Base-by-base conservation (phyloP, 2,329 filamentous ascomycete species). In the Alternaria burnsii region DNA sequence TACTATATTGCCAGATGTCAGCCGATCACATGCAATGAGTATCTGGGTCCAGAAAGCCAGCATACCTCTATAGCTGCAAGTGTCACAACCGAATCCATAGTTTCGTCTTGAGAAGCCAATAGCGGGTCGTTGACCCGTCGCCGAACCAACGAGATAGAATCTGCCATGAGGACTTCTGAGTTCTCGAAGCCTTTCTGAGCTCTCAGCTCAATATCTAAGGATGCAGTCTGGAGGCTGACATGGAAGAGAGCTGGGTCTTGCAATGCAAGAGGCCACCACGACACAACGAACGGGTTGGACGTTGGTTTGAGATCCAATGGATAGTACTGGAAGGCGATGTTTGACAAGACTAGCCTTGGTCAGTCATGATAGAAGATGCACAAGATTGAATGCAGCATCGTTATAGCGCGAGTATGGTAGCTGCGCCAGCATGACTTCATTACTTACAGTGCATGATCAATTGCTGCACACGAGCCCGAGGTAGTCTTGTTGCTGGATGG, bases 281-380 rank as follows among this genome's bases (percentile, higher is more conserved):
- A 87, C 7, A 86, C 75, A 18, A 88, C 75, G 61, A 88, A 88
- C 0, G 86, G 86, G 64, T 88, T 88, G 8, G 86, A 85, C 0
- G 72, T 72, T n/a, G 79, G 68, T 60, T 79, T 82, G 8, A 86
- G 75, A 52, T 88, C 86, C 20, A 87, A 76, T 0, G 86, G 86
- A 65, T 88, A 88, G 66, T 87, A 88, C 62, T 87, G 83, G 52
- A 88, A 88, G 0, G 85, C 84, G 47, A 88, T 87, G 44, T 83
- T 86, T 42, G 82, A 80, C 4, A 87, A 75, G 62, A 88, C 86
- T 87, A 55, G 40, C 14, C 12, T 42, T 24, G 6, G 20, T 42
- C 9, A 42, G 40, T 24, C 40, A 42, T 42, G 16, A 32, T 28
- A 14, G 20, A 28, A 6, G 22, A 24, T 40, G 24, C 32, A 28